A percentile compares a stretch with the other conserved stretches of the same genome.
phyloP scores from a whole-genome alignment of 208 protist genomes.

The Trypanosoma platydactyli region DNA sequence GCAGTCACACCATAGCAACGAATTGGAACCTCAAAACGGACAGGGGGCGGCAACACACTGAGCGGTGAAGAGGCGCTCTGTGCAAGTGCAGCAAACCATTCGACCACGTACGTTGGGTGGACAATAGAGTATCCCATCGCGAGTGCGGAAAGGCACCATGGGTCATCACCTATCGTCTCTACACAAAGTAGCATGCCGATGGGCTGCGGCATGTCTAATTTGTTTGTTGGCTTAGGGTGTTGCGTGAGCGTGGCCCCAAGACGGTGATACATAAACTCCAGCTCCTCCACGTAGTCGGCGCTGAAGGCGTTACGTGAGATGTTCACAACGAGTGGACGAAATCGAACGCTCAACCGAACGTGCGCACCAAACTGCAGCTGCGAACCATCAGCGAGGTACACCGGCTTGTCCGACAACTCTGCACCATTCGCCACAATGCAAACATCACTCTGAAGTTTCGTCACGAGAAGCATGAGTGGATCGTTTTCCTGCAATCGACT shows the following conservation, averaged over 20 bases:
- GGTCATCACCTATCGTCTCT: slow-evolving; percentile 54
- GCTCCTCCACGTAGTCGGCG: slow-evolving; percentile 43
- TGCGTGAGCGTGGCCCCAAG: slow-evolving; percentile 62
- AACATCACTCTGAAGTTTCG: slow-evolving; percentile 37
- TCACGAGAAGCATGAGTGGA: slow-evolving; percentile 62
- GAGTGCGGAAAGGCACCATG: slow-evolving; percentile 56
- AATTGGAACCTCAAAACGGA: slow-evolving; percentile 62
- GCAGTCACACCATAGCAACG: slow-evolving; percentile 27
- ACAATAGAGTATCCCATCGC: slow-evolving; percentile 73
- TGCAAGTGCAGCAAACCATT: slow-evolving; percentile 80
- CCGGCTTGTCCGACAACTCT: slow-evolving; percentile 35
- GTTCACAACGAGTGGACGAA: slow-evolving; percentile 73
- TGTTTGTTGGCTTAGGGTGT: slow-evolving; percentile 18
- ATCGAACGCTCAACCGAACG: slow-evolving; percentile 46
- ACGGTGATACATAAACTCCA: slow-evolving; percentile 53
- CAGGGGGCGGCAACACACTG: slow-evolving; percentile 60
- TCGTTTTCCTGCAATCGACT: slow-evolving; percentile 19
- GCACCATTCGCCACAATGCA: slow-evolving; percentile 27
- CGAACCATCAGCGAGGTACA: slow-evolving; percentile 45
- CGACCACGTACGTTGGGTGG: slow-evolving; percentile 66
- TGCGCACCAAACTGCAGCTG: slow-evolving; percentile 51
- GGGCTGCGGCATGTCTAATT: slow-evolving; percentile 35
- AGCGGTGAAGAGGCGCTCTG: slow-evolving; percentile 53
- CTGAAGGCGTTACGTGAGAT: slow-evolving; percentile 44
- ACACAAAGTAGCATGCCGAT: slow-evolving; percentile 65